Conservation (phyloP, 768 basidiomycete genomes). For the Kondoa malvinella region DNA sequence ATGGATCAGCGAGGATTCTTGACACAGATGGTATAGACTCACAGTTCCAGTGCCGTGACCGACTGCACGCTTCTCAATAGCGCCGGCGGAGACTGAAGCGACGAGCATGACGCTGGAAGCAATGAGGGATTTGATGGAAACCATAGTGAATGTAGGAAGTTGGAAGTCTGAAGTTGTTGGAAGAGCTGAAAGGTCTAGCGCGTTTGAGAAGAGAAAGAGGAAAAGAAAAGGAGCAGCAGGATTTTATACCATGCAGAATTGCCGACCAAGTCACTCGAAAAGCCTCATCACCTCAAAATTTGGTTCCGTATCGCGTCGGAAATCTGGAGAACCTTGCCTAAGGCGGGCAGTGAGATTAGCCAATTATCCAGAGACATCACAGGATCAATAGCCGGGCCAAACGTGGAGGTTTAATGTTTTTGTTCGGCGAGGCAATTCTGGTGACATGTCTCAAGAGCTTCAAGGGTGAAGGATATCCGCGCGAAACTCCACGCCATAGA, state of each 20-base stretch:
- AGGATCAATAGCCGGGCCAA: too few species aligned
- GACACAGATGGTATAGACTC: background rate
- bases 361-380: too few species aligned
- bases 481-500: too few species aligned
- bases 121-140: background rate
- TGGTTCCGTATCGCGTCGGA: too few species aligned
- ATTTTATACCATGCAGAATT: background rate
- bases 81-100: background rate
- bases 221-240: background rate
- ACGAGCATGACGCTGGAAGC: background rate
- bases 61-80: background rate
- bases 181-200: background rate
- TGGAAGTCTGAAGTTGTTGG: too few species aligned
- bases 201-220: background rate
- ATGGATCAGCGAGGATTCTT: background rate
- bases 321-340: too few species aligned
- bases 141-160: background rate
- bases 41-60: background rate
- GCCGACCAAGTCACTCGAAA: background rate
- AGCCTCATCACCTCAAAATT: too few species aligned
- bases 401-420: too few species aligned
- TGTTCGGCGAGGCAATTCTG: too few species aligned
- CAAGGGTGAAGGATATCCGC: too few species aligned
- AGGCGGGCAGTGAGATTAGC: too few species aligned
- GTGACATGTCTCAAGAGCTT: too few species aligned